These are phyloP conservation scores for Lagenidium giganteum DNA, from an alignment of 352 stramenopile species.

Conservation along the genomic window DNA sequence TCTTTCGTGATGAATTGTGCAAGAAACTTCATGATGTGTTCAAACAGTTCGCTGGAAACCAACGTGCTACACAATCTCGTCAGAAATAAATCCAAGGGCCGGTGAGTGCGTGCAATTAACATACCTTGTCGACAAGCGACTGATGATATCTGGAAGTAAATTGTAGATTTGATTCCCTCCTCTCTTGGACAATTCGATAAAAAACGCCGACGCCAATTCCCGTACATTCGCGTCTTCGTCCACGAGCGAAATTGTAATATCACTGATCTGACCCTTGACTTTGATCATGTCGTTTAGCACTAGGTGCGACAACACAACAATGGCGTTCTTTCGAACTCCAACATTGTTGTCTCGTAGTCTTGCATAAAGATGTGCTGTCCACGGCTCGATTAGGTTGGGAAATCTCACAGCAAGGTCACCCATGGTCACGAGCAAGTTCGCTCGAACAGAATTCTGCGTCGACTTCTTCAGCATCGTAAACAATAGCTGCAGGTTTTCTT, in stretches of 20 bases:
- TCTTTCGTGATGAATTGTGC: constrained; percentile 98
- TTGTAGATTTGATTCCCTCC: constrained; percentile 99
- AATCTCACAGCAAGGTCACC: constrained; percentile 97
- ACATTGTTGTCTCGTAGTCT: constrained; percentile 88
- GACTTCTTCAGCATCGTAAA: constrained; percentile 91
- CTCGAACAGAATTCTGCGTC: constrained; percentile 69
- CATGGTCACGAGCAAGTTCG: constrained; percentile 95
- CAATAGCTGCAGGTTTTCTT: constrained; percentile 92
- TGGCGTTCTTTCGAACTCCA: constrained; percentile 93
- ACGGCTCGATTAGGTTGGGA: constrained; percentile 97
- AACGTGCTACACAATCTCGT: constrained; percentile 43
- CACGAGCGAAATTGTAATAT: constrained; percentile 95
- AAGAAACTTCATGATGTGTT: constrained; percentile 94
- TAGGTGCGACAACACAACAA: constrained; percentile 98
- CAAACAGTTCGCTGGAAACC: constrained; percentile 88
- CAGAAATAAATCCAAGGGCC: not conserved
- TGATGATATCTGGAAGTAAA: constrained; percentile 96
- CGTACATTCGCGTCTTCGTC: constrained; percentile 92
- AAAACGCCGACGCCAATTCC: constrained; percentile 94
- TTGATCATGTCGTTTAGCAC: constrained; percentile 99
- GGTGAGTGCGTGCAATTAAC: no score
- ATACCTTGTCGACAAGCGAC: constrained; percentile 84
- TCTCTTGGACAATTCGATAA: constrained; percentile 95
- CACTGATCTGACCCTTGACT: constrained; percentile 94
- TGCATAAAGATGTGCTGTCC: constrained; percentile 95